Conservation (phyloP, 371 early-diverging fungal genomes). For the Paraphysoderma sedebokerense region DNA sequence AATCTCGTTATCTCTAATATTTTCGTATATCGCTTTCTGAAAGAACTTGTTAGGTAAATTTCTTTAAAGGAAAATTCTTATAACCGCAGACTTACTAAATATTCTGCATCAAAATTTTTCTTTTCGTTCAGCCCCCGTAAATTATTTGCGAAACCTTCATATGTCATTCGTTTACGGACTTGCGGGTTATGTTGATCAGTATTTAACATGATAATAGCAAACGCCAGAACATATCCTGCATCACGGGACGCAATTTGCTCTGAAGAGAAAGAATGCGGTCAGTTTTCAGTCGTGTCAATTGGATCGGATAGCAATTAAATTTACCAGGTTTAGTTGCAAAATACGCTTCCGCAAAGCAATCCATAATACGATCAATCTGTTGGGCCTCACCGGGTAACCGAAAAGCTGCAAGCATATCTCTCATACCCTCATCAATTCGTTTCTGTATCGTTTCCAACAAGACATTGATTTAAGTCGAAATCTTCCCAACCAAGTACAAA, state of each 20-base stretch:
- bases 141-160: slow-evolving; percentile 71
- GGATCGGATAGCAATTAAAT: neutral
- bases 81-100: no score
- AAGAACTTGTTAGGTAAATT: no score
- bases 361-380: slow-evolving; percentile 80
- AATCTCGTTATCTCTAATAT: slow-evolving; percentile 60
- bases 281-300: no score
- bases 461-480: slow-evolving; percentile 1
- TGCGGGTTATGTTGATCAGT: slow-evolving; percentile 87
- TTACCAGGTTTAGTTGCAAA: slow-evolving; percentile 32
- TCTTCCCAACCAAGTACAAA: neutral
- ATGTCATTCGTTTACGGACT: slow-evolving; percentile 57
- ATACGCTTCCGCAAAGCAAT: slow-evolving; percentile 63
- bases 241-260: slow-evolving; percentile 44
- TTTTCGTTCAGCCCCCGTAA: slow-evolving; percentile 58
- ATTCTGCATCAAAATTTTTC: slow-evolving; percentile 45
- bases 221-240: slow-evolving; percentile 66
- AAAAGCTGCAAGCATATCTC: slow-evolving; percentile 67
- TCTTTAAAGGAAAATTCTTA: no score
- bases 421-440: slow-evolving; percentile 71
- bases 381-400: slow-evolving; percentile 88
- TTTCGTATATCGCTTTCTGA: slow-evolving; percentile 43
- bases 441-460: slow-evolving; percentile 14
- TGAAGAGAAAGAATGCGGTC: no score
- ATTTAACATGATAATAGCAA: slow-evolving; percentile 81